Evolutionary conservation across 257 asterid species (phyloP).

Genomic region (Nicotiana attenuata): DNA sequence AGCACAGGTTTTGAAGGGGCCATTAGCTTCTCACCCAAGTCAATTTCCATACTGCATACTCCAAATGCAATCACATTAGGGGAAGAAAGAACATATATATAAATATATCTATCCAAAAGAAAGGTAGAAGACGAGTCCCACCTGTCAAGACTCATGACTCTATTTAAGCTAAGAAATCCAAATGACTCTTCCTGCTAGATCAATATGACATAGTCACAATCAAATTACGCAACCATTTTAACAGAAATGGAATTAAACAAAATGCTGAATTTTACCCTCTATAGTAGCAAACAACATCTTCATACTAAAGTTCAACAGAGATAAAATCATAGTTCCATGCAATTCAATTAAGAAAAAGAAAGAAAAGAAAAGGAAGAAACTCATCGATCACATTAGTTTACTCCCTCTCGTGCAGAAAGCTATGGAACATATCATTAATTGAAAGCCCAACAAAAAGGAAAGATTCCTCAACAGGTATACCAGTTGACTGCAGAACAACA

Average conservation of each 20-base stretch:
- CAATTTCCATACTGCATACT: conserved; percentile 62
- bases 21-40: conserved; percentile 59
- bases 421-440: neutral
- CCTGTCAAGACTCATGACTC: conserved; percentile 94
- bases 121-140: conserved; percentile 11
- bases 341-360: neutral
- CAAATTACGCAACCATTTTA: neutral
- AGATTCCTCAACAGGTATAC: neutral
- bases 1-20: conserved; percentile 31
- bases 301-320: neutral
- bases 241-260: neutral
- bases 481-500: neutral
- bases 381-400: neutral
- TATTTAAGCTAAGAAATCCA: conserved; percentile 90
- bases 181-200: conserved; percentile 57
- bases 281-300: conserved; percentile 4
- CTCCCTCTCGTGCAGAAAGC: neutral
- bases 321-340: neutral
- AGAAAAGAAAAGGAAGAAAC: neutral
- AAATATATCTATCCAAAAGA: neutral
- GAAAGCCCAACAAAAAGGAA: neutral
- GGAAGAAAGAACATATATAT: neutral
- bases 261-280: neutral
- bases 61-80: conserved; percentile 11
- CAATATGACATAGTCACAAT: neutral